phyloP scores from a whole-genome alignment of 352 stramenopile genomes.

The Phytophthora melonis region DNA sequence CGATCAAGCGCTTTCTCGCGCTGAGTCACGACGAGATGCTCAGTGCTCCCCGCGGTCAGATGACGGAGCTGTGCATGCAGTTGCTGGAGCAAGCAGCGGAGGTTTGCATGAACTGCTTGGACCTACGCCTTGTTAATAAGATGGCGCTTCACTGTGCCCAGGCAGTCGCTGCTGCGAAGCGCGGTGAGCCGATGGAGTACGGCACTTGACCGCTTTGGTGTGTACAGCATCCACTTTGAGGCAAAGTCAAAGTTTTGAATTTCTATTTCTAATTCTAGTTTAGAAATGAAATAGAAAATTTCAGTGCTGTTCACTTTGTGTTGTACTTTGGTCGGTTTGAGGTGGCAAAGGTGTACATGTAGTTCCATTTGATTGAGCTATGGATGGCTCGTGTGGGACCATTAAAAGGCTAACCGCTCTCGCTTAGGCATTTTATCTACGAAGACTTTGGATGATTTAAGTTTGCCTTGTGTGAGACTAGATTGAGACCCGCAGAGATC shows the following conservation, averaged over 20 bases:
- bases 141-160: conserved; percentile 1
- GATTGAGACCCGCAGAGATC: no score
- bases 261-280: conserved; percentile 1
- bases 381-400: no score
- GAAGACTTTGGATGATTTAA: no score
- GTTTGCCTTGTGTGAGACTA: no score
- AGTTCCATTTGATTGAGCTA: no score
- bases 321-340: background rate
- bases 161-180: conserved; percentile 1
- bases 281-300: background rate
- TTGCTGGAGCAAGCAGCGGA: background rate
- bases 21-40: conserved; percentile 3
- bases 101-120: background rate
- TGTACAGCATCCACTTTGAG: conserved; percentile 1
- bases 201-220: background rate
- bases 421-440: no score
- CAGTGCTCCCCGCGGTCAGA: background rate
- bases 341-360: no score
- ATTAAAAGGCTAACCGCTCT: no score
- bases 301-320: background rate
- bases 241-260: background rate
- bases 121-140: background rate
- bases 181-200: conserved; percentile 8
- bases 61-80: conserved; percentile 1
- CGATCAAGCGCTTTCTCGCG: background rate